These are phyloP conservation scores for Colletotrichum neosansevieriae DNA, from an alignment of 2,329 filamentous ascomycete species.

Conservation along the genomic window DNA sequence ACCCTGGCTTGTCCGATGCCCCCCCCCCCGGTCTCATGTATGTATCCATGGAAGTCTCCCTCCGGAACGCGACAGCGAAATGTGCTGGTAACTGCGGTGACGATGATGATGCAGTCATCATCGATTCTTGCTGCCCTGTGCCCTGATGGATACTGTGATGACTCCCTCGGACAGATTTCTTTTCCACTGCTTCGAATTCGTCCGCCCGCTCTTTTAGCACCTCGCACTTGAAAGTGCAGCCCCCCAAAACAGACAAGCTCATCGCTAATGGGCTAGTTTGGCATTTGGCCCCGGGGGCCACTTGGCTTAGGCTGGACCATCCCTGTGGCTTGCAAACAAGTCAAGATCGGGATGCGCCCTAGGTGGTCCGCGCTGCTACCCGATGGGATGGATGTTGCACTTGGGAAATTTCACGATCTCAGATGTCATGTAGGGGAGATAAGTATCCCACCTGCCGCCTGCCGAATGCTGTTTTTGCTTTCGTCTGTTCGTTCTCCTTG, in stretches of 20 bases:
- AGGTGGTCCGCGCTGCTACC: constrained; percentile 14
- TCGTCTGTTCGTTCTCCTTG: neutral
- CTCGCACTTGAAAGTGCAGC: neutral
- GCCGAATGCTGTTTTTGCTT: neutral
- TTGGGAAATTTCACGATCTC: constrained; percentile 20
- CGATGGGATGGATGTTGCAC: constrained; percentile 20
- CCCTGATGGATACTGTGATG: no score
- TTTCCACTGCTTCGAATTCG: constrained; percentile 5
- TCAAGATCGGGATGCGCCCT: constrained; percentile 24
- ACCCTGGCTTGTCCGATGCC: neutral
- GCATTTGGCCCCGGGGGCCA: neutral
- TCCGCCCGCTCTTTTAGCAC: neutral
- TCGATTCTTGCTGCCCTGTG: neutral
- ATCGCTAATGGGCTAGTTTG: constrained; percentile 9
- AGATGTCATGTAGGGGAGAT: constrained; percentile 9
- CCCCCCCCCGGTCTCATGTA: neutral
- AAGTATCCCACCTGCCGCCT: constrained; percentile 14
- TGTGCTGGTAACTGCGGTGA: constrained; percentile 11
- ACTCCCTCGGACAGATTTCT: constrained; percentile 20
- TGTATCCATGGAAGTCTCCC: neutral
- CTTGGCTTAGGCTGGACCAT: constrained; percentile 1
- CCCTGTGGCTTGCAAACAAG: constrained; percentile 28
- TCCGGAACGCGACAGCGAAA: neutral
- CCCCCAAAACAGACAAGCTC: constrained; percentile 31
- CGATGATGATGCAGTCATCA: neutral